Base-by-base conservation (phyloP, 345 rosid species). In the Rhizophora apiculata region DNA sequence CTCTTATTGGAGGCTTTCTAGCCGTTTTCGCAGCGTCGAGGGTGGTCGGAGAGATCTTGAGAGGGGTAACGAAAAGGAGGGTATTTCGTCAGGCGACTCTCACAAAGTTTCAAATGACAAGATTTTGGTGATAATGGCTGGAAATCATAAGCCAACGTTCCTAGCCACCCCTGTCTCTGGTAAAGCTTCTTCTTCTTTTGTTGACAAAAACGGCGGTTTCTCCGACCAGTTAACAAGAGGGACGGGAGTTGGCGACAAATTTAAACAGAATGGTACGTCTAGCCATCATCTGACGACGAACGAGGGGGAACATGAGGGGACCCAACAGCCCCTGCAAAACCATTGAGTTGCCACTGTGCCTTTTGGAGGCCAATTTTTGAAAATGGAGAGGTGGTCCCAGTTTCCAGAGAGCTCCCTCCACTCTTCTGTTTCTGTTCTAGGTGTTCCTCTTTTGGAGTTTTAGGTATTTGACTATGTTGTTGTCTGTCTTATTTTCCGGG, bases 1-100 rank as follows among this genome's bases (percentile, higher is more conserved):
- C 77, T 95, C 99, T 64, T 92, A 89, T 57, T 92, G 96, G 99
- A 90, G 86, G 67, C 87, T 89, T 29, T 95, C 97, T 0, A 92
- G 92, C 32, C 52, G 68, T 8, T 29, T 67, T 5, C 64, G 62
- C 29, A 36, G 52, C n/a, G 69, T 34, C 11, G 66, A 15, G 10
- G 67, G 39, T 9, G 61, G 43, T 2, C 31, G 6, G 6, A 51
- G 68, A 58, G 78, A 69, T 37, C 61, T 60, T 18, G 79, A 70
- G 26, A 60, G 26, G 21, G 72, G 72, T 2, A 55, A 65, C 39
- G 71, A 59, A 20, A 70, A 71, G 3, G 72, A 68, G 5, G 60
- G 43, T 2, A 32, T 0, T 43, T 32, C 26, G 18, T 43, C 5
- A 19, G 61, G 37, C 7, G 60, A 62, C 52, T 6, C 53, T 11